Percentiles rank a stretch among this genome's conserved stretches.
phyloP scores from a whole-genome alignment of 768 basidiomycete species.

The Russula emetica region DNA sequence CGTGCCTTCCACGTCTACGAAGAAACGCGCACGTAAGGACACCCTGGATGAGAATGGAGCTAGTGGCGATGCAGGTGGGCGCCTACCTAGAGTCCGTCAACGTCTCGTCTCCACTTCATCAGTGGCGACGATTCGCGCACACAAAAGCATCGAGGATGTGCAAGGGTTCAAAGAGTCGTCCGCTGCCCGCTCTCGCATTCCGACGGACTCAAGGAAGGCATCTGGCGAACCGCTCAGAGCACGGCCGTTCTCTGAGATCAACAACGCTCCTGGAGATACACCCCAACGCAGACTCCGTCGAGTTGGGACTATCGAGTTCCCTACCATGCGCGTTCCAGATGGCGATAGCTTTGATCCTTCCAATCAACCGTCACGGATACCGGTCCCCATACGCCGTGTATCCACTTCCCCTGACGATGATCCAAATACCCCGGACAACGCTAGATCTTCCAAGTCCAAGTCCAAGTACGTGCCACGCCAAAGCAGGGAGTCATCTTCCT shows the following conservation, averaged over 20 bases:
- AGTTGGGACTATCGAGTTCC: constrained; percentile 26
- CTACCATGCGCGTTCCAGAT: constrained; percentile 3
- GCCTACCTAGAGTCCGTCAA: constrained; percentile 24
- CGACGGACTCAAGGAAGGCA: constrained; percentile 10
- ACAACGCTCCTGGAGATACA: constrained; percentile 9
- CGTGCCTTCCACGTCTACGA: constrained; percentile 13
- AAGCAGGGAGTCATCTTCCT: constrained; percentile 10
- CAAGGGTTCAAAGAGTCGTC: constrained; percentile 4
- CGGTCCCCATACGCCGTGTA: constrained; percentile 1
- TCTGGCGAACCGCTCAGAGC: constrained; percentile 12
- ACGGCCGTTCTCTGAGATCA: constrained; percentile 26
- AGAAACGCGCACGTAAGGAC: constrained; percentile 27
- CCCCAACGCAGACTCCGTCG: constrained; percentile 26
- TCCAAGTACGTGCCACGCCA: not conserved
- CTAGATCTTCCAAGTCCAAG: not conserved
- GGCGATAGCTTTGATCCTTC: not conserved
- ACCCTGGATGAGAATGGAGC: constrained; percentile 25
- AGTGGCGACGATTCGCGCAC: constrained; percentile 26
- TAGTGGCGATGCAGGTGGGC: constrained; percentile 20
- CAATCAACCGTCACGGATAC: constrained; percentile 9
- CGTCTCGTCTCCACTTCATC: constrained; percentile 27
- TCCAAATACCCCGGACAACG: not conserved
- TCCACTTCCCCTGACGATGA: not conserved
- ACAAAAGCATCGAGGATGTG: constrained; percentile 12
- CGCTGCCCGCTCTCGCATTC: not conserved